A percentile compares a stretch with the other conserved stretches of the same genome.
Conservation (phyloP, 257 asterid genomes). For the Ballota nigra region DNA sequence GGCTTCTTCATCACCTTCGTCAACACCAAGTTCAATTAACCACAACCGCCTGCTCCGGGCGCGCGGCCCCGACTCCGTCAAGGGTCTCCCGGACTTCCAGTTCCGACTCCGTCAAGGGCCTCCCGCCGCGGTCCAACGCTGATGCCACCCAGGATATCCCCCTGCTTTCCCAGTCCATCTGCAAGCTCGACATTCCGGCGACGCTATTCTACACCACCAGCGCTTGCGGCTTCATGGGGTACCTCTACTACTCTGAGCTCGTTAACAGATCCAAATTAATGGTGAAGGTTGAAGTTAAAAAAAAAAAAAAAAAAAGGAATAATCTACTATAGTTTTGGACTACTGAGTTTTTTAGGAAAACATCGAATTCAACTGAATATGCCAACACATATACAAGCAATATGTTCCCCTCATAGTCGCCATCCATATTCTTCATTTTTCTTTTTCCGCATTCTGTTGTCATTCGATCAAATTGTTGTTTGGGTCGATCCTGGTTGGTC, state of each 20-base stretch:
- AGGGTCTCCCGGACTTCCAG: slow-evolving; percentile 36
- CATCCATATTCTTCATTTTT: no score
- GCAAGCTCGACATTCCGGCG: slow-evolving; percentile 36
- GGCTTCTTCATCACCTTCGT: slow-evolving; percentile 53
- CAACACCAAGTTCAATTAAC: slow-evolving; percentile 51
- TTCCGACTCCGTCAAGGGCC: slow-evolving; percentile 47
- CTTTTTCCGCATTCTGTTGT: no score
- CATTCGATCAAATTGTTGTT: no score
- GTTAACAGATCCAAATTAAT: no score
- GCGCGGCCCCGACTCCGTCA: slow-evolving; percentile 36
- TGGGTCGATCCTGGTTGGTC: no score
- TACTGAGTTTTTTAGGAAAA: no score
- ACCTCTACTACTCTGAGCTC: slow-evolving; percentile 32
- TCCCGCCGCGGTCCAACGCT: slow-evolving; percentile 34
- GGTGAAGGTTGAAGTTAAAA: no score
- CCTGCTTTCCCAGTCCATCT: slow-evolving; percentile 29
- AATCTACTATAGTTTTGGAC: no score
- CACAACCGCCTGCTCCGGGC: slow-evolving; percentile 36
- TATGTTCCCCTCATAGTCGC: no score
- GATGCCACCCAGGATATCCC: slow-evolving; percentile 47
- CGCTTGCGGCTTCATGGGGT: slow-evolving; percentile 44
- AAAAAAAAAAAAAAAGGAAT: no score
- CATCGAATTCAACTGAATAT: no score
- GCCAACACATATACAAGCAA: no score
- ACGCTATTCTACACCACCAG: slow-evolving; percentile 37